These are phyloP conservation scores for Mrakia gelida DNA, from an alignment of 768 basidiomycete species.

Conservation along the genomic window DNA sequence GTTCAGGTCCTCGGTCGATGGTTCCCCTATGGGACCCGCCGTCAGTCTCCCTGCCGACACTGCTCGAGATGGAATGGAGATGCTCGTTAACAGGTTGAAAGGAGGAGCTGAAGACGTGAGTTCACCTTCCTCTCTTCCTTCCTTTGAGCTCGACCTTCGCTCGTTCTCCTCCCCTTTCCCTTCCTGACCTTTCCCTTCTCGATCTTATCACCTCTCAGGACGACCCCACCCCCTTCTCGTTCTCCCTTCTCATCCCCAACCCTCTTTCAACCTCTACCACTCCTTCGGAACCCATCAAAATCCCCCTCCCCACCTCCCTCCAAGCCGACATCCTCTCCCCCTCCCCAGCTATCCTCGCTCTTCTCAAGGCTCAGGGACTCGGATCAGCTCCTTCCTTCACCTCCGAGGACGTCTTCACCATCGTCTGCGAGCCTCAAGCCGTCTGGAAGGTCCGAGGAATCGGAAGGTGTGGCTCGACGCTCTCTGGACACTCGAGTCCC, in stretches of 20 bases:
- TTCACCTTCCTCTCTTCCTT: slow-evolving; percentile 19
- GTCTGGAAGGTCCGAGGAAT: slow-evolving; percentile 92
- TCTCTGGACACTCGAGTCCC: slow-evolving; percentile 86
- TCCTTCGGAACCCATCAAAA: slow-evolving; percentile 58
- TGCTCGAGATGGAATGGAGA: slow-evolving; percentile 73
- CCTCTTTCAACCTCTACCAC: slow-evolving; percentile 36
- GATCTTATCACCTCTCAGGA: neutral
- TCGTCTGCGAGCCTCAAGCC: slow-evolving; percentile 90
- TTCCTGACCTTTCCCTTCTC: neutral
- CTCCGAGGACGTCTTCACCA: slow-evolving; percentile 74
- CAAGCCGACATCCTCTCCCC: slow-evolving; percentile 65
- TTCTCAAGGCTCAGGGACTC: slow-evolving; percentile 28
- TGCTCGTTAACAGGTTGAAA: slow-evolving; percentile 78
- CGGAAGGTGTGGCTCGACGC: slow-evolving; percentile 85
- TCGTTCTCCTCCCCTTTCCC: neutral
- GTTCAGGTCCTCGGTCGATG: slow-evolving; percentile 86
- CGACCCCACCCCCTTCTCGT: slow-evolving; percentile 30
- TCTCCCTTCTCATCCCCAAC: slow-evolving; percentile 34
- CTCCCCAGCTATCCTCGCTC: slow-evolving; percentile 25
- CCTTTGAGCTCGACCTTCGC: neutral
- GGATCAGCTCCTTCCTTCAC: slow-evolving; percentile 31
- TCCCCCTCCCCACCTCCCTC: slow-evolving; percentile 79
- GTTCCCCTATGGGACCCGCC: slow-evolving; percentile 71
- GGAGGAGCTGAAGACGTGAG: slow-evolving; percentile 58
- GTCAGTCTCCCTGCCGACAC: slow-evolving; percentile 86